Evolutionary conservation across 441 rosid species (phyloP), one percentile per base, ranked within the genome.

Genomic region (Raphanus hybrid): DNA sequence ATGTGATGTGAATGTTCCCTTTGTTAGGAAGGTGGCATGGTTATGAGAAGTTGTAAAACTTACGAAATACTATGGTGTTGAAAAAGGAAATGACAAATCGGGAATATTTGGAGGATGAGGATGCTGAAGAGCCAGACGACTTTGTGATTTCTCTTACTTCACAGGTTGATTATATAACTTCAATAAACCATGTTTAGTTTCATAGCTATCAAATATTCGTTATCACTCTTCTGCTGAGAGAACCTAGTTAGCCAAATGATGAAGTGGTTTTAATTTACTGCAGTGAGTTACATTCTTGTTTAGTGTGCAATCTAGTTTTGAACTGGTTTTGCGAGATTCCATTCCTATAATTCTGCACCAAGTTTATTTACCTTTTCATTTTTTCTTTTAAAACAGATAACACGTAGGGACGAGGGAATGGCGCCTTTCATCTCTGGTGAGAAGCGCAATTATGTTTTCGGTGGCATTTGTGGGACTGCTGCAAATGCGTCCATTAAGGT

Each of bases 371-470:
- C 26, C 1, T 29, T 29, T 29, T 3, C 3, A n/a, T 41, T 54
- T 54, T 15, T 35, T 62, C 23, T 59, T 57, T 55, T 63, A 20
- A 18, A 20, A 64, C 75, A 96, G 98, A 92, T 96, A 82, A 92
- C 97, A 11, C 92, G 93, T 39, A 85, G 98, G 84, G 99, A 96
- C 54, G 99, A 96, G 76, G 97, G 89, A 84, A 91, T 94, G 89
- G 90, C 95, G n/a, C 98, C 96, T 79, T 96, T 91, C 82, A 85
- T 94, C 73, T 84, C 92, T 0, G 86, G 80, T 75, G 86, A 69
- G 65, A 96, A 89, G 84, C 90, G 90, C 63, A 92, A 84, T 85
- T 96, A 92, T 82, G 90, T 96, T 76, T 96, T 94, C 82, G 98
- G 98, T 82, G 99, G 99, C 83, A 92, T 96, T 70, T 91, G 97